phyloP scores from a whole-genome alignment of 169 alveolate genomes.

The Eimeria sp. region DNA sequence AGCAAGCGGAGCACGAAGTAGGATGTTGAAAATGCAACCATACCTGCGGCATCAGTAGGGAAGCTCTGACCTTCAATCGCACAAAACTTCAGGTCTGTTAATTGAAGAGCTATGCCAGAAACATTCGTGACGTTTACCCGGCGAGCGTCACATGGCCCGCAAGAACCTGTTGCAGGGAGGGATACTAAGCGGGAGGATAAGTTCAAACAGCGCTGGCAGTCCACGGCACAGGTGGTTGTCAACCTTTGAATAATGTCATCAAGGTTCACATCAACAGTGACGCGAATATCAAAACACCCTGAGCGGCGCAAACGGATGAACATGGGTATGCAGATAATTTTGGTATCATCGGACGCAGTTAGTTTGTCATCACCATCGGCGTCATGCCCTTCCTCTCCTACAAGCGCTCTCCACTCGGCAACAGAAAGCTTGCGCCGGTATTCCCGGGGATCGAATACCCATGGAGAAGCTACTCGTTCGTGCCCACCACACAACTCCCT shows the following conservation, averaged over 20 bases:
- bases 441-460: slow-evolving; percentile 55
- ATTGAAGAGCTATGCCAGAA: slow-evolving; percentile 30
- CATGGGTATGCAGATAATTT: slow-evolving; percentile 47
- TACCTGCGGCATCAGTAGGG: slow-evolving; percentile 19
- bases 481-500: neutral
- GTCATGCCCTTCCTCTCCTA: neutral
- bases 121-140: slow-evolving; percentile 45
- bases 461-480: slow-evolving; percentile 15
- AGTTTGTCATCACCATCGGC: neutral
- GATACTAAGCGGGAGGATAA: slow-evolving; percentile 15
- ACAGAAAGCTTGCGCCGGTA: slow-evolving; percentile 9
- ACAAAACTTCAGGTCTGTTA: slow-evolving; percentile 10
- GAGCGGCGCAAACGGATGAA: slow-evolving; percentile 72
- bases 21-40: neutral
- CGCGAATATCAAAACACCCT: slow-evolving; percentile 58
- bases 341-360: neutral
- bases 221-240: slow-evolving; percentile 56
- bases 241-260: slow-evolving; percentile 60
- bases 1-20: too few relatives aligned
- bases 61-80: neutral
- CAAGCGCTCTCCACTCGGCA: slow-evolving; percentile 35
- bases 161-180: slow-evolving; percentile 19
- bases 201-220: slow-evolving; percentile 56
- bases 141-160: slow-evolving; percentile 61
- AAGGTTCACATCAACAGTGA: slow-evolving; percentile 30